Evolutionary conservation across 1,139 yeast species (phyloP).

Genomic region (Magnusiomyces suaveolens): DNA sequence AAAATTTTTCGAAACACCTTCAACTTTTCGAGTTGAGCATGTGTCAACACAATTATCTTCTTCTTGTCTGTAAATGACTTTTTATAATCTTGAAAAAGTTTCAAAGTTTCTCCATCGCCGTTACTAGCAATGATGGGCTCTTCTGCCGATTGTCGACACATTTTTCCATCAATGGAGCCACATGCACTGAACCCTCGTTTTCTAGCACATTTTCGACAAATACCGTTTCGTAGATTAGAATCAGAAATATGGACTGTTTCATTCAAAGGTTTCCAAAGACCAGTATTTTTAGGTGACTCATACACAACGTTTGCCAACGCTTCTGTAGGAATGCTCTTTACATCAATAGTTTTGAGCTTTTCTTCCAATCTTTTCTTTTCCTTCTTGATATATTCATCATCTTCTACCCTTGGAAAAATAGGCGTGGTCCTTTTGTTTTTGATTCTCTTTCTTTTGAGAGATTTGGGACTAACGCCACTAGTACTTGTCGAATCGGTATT

Average conservation of each 20-base stretch:
- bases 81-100: no score
- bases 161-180: no score
- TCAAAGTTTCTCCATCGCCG: no score
- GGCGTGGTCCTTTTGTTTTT: background rate
- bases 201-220: background rate
- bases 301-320: background rate
- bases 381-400: background rate
- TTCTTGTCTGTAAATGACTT: background rate
- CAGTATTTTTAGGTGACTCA: background rate
- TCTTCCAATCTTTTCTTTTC: background rate
- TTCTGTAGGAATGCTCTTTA: background rate
- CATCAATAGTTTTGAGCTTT: background rate
- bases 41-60: background rate
- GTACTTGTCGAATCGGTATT: background rate
- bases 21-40: background rate
- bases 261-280: no score
- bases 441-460: background rate
- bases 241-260: no score
- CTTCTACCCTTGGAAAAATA: background rate
- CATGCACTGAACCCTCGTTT: no score
- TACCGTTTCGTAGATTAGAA: background rate
- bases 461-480: background rate
- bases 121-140: no score
- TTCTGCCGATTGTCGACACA: no score
- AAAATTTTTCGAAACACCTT: background rate